Evolutionary conservation across 2,329 filamentous ascomycete species (phyloP), one percentile per base, ranked within the genome.

Genomic region (Talaromyces albobiverticillius): DNA sequence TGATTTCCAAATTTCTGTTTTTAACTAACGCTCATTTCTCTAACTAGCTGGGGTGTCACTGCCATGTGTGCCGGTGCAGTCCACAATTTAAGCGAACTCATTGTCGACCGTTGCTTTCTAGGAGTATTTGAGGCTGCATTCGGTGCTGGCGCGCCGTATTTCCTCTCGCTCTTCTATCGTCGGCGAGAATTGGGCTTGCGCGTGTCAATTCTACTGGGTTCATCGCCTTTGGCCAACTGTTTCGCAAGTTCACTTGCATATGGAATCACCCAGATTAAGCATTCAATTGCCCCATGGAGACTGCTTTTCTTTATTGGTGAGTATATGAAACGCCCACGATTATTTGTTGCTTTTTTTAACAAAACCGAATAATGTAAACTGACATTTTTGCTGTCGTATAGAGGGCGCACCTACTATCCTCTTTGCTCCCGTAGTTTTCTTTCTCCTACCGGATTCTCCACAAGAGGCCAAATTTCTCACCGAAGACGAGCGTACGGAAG

Each of bases 171-270:
- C 2, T 84, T 83, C 70, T 83, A 77, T 64, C 71, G 72, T 4
- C 68, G 77, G 10, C 68, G 78, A 23, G 90, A 95, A 69, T 73
- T 95, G 32, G 90, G 89, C 0, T 84, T 91, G 52, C 77, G 89
- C 22, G 90, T 86, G 0, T 89, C 88, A 25, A 79, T 92, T 1
- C 91, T 94, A 70, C 84, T 95, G 48, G 88, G 87, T 1, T 89
- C 79, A 2, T 78, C 79, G 13, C 77, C 79, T 2, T 64, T 82
- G 23, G 79, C 79, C 13, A 77, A 78, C 14, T 79, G 74, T 26
- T 82, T 90, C 56, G 89, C 89, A 0, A 86, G 87, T 22, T 83
- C 80, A 1, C 75, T 93, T 6, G 88, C 89, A 3, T 70, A 85
- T 82, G 67, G 82, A 11, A 89, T 93, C 56, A 79, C 88, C 41